Evolutionary conservation across 441 rosid species (phyloP).

Genomic region (Euphorbia schlechtendalii): DNA sequence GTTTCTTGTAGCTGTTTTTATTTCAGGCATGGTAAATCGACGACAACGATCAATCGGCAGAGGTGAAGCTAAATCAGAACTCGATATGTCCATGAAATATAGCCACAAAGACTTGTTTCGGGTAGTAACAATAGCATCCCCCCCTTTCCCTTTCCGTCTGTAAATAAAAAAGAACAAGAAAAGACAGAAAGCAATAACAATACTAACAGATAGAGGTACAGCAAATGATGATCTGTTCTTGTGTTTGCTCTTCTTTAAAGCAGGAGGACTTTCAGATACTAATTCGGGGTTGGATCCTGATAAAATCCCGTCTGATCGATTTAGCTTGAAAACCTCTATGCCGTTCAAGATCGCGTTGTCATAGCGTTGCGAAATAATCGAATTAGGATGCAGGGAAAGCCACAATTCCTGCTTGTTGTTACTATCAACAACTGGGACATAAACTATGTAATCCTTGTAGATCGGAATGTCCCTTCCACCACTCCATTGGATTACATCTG

Average conservation of each 20-base stretch:
- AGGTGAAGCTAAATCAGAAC: neutral
- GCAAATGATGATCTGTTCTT: neutral
- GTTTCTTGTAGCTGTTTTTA: conserved; percentile 30
- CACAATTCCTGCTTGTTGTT: conserved; percentile 6
- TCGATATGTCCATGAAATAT: neutral
- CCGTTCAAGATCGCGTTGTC: conserved; percentile 20
- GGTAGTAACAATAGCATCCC: neutral
- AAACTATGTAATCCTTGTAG: conserved; percentile 26
- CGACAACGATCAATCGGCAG: conserved; percentile 19
- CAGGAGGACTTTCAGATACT: neutral
- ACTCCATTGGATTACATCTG: conserved; percentile 19
- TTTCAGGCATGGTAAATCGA: conserved; percentile 23
- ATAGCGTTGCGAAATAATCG: neutral
- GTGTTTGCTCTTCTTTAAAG: no score
- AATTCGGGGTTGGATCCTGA: conserved; percentile 11
- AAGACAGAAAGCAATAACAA: neutral
- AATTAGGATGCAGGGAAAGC: conserved; percentile 9
- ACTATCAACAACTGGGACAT: neutral
- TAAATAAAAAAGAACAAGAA: neutral
- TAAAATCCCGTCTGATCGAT: neutral
- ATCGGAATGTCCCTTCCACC: conserved; percentile 26
- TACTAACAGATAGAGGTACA: neutral
- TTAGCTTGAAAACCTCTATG: conserved; percentile 18
- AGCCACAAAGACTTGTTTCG: neutral
- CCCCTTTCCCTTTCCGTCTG: neutral